These are phyloP conservation scores for Nicotiana noctiflora DNA, from an alignment of 257 asterid genomes.

Conservation along the genomic window DNA sequence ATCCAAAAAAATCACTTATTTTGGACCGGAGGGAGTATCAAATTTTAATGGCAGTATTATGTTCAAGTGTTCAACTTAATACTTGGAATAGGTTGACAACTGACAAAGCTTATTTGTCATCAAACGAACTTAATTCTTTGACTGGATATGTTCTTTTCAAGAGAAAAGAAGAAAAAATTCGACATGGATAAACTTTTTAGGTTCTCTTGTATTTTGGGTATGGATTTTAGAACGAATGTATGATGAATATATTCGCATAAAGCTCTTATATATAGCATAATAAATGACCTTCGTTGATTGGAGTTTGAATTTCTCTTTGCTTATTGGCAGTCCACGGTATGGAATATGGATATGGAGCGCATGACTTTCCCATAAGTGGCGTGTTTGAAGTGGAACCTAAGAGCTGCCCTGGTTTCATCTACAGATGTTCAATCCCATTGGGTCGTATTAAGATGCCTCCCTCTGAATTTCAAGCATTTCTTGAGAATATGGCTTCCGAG, in stretches of 20 bases:
- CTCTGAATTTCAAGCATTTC: conserved; percentile 35
- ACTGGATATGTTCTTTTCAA: neutral
- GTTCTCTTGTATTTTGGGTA: neutral
- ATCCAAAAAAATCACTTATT: too few species aligned
- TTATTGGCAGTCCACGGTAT: conserved; percentile 34
- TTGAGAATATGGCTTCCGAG: conserved; percentile 43
- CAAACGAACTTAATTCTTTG: neutral
- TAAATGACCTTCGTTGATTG: neutral
- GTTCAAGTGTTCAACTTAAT: neutral
- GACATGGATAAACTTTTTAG: neutral
- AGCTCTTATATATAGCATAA: neutral
- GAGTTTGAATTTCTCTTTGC: conserved; percentile 6
- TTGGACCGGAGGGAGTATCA: too few species aligned
- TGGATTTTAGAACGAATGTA: neutral
- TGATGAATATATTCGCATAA: neutral
- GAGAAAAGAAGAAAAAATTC: neutral
- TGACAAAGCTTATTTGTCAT: neutral
- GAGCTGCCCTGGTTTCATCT: conserved; percentile 46
- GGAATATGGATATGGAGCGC: conserved; percentile 55
- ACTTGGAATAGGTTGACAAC: neutral
- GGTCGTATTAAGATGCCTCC: conserved; percentile 30
- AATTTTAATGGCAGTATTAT: neutral
- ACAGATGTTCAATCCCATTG: conserved; percentile 37
- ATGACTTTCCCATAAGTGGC: conserved; percentile 49
- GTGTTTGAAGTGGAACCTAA: conserved; percentile 53